These are phyloP conservation scores for Anisogramma anomala DNA, from an alignment of 2,329 filamentous ascomycete genomes.

Conservation along the genomic window DNA sequence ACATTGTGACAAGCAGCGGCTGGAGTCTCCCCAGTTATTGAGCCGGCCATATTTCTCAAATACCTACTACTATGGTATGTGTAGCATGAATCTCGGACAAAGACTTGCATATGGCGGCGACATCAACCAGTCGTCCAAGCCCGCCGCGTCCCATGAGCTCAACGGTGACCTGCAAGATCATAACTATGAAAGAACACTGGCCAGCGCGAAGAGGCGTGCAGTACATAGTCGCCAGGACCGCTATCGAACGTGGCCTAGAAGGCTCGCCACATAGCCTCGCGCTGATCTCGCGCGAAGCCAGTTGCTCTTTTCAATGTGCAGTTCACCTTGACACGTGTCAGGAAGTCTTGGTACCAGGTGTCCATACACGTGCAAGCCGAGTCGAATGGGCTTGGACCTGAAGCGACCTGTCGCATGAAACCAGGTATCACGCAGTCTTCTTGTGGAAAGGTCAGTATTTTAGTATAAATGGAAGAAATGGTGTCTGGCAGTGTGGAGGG, in stretches of 20 bases:
- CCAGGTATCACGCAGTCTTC: conserved; percentile 3
- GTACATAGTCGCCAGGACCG: not conserved
- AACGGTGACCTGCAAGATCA: conserved; percentile 3
- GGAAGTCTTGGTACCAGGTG: not conserved
- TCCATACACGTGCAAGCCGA: conserved; percentile 3
- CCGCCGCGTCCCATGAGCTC: conserved; percentile 1
- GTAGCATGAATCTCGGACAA: not conserved
- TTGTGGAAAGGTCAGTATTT: no score
- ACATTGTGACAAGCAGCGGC: not conserved
- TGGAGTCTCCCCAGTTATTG: not conserved
- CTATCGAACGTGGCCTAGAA: not conserved
- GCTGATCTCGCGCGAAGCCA: not conserved
- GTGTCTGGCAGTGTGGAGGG: no score
- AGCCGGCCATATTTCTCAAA: not conserved
- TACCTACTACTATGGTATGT: not conserved
- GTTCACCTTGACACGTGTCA: not conserved
- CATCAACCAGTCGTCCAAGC: conserved; percentile 4
- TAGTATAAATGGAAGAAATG: no score
- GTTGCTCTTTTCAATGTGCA: conserved; percentile 8
- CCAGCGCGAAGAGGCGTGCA: conserved; percentile 1
- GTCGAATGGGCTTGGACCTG: not conserved
- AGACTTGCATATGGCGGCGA: not conserved
- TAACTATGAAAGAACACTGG: conserved; percentile 1
- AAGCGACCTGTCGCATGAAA: conserved; percentile 8
- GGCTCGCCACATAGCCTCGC: not conserved